Percentiles rank a stretch among this genome's conserved stretches.
These are phyloP conservation scores for Neofusicoccum cordaticola DNA, from an alignment of 2,329 filamentous ascomycete species.

Conservation along the genomic window DNA sequence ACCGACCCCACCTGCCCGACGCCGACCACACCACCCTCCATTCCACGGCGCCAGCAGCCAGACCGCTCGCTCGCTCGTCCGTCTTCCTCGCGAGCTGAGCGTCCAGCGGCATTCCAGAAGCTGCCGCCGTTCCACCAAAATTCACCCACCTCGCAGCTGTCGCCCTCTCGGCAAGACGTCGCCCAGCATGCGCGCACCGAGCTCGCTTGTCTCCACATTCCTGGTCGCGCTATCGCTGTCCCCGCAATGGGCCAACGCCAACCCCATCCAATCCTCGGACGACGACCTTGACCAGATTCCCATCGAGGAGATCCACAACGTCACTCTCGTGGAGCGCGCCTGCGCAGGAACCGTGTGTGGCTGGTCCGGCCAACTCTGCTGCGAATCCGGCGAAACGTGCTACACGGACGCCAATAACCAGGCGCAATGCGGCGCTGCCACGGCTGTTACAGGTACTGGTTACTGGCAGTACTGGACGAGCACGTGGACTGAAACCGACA, in stretches of 20 bases:
- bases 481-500: conserved; percentile 56
- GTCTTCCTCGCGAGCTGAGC: background rate
- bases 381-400: conserved; percentile 29
- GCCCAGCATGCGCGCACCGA: background rate
- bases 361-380: conserved; percentile 36
- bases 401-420: conserved; percentile 32
- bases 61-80: background rate
- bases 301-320: conserved; percentile 29
- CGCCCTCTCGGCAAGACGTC: background rate
- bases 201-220: conserved; percentile 13
- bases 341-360: conserved; percentile 28
- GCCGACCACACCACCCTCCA: background rate
- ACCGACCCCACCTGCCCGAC: background rate
- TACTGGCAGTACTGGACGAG: conserved; percentile 58
- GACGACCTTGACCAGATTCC: background rate
- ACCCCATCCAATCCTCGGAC: conserved; percentile 4
- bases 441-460: conserved; percentile 32
- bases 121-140: background rate
- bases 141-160: background rate
- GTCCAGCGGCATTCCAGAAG: conserved; percentile 1
- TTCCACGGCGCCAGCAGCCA: background rate
- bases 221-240: conserved; percentile 14
- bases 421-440: conserved; percentile 32
- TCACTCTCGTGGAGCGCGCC: conserved; percentile 26
- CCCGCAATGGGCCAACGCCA: conserved; percentile 9